Conservation (phyloP, 129 eudicot genomes). For the Arctium lappa region DNA sequence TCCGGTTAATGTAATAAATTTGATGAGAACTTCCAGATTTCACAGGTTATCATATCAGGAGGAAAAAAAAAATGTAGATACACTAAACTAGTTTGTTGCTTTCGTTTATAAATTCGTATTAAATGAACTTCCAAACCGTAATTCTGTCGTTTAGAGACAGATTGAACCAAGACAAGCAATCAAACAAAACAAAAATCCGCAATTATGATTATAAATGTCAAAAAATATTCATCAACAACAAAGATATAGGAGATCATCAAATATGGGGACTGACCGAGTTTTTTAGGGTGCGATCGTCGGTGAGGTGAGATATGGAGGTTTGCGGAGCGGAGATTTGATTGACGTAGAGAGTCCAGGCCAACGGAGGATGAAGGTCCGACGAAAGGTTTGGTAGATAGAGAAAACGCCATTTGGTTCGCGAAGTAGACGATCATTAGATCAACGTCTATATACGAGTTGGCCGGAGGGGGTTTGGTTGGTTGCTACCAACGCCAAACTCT, state of each 20-base stretch:
- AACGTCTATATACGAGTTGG: no score
- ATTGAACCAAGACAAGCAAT: neutral
- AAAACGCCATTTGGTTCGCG: conserved; percentile 56
- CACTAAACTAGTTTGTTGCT: neutral
- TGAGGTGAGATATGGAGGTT: conserved; percentile 49
- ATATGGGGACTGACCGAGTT: conserved; percentile 42
- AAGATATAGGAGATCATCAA: neutral
- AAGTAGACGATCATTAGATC: no score
- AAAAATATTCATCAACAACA: neutral
- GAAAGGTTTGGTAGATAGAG: conserved; percentile 61
- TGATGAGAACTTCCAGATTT: no score
- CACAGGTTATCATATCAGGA: no score
- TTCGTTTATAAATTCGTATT: neutral
- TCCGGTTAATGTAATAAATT: no score
- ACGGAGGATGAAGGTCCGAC: conserved; percentile 50
- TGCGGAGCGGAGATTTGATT: conserved; percentile 36
- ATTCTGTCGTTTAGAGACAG: neutral
- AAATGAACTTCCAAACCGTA: neutral
- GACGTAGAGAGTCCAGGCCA: conserved; percentile 50
- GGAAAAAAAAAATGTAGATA: neutral
- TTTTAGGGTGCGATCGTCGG: conserved; percentile 38
- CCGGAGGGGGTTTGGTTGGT: no score
- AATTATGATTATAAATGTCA: neutral
- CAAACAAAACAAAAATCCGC: neutral
- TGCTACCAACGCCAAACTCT: no score